A percentile compares a stretch with the other conserved stretches of the same genome.
Evolutionary conservation across 768 basidiomycete genomes (phyloP).

Genomic region (Stropharia rugosoannulata): DNA sequence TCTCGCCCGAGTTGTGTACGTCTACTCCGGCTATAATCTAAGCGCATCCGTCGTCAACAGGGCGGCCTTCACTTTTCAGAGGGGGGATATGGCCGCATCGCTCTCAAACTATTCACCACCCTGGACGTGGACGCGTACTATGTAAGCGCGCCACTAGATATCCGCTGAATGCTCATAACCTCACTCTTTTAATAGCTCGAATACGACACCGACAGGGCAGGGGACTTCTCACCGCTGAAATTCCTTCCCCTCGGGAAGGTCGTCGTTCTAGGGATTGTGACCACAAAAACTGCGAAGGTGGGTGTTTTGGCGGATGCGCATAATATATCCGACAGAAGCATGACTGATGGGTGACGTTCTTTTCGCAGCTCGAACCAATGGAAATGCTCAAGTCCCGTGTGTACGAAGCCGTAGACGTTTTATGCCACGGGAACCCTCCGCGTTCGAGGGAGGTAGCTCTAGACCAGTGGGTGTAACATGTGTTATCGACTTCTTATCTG

Average conservation of each 20-base stretch:
- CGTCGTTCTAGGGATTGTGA: constrained; percentile 49
- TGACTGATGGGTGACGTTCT: too few species aligned
- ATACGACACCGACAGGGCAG: constrained; percentile 63
- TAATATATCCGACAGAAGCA: background rate
- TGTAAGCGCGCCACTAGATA: constrained; percentile 25
- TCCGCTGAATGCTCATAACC: background rate
- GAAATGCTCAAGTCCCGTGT: constrained; percentile 50
- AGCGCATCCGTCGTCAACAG: constrained; percentile 19
- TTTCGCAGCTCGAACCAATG: constrained; percentile 45
- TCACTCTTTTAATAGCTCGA: constrained; percentile 41
- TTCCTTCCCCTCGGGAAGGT: constrained; percentile 47
- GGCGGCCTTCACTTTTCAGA: constrained; percentile 55
- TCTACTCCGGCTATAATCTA: constrained; percentile 23
- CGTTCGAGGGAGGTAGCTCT: constrained; percentile 49
- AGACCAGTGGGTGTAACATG: constrained; percentile 39
- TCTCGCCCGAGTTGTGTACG: background rate
- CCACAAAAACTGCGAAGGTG: constrained; percentile 47
- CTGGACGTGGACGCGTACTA: constrained; percentile 59
- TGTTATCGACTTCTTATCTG: constrained; percentile 1
- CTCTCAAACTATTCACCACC: constrained; percentile 52
- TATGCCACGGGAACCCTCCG: constrained; percentile 40
- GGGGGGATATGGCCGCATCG: constrained; percentile 58
- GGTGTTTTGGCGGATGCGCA: background rate
- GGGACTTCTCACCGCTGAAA: constrained; percentile 55
- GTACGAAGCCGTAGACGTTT: constrained; percentile 49